Base-by-base conservation (phyloP, 2,329 filamentous ascomycete genomes). In the Stachybotrys chartarum region DNA sequence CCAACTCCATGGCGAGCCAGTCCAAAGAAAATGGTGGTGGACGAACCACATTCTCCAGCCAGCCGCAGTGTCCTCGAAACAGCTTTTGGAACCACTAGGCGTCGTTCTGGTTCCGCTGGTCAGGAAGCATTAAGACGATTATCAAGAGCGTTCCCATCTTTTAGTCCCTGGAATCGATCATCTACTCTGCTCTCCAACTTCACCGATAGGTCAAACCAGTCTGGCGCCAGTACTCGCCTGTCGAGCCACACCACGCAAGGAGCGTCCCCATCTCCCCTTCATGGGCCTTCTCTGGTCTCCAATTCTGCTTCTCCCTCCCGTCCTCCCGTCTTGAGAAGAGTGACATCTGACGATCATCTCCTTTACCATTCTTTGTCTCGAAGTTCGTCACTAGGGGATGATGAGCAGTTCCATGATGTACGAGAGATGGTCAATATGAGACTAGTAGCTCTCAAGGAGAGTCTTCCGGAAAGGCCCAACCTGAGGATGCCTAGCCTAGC, bases 381-480 rank as follows among this genome's bases (percentile, higher is more conserved):
- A 30, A 85, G 88, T 1, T 94, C 91, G 0, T 95, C 91, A 0
- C 78, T 95, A 1, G 92, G 92, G 2, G 90, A 97, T 66, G 90
- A 93, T 63, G 83, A 84, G 45, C 81, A 86, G 49, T 97, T 94
- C 69, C 83, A 88, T 52, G 79, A 94, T 69, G 84, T 96, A 12
- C 83, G 86, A 48, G 88, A 90, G 58, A 90, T 94, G 75, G 87
- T 93, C 61, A 97, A 97, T 64, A 91, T 88, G 62, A 82, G 93
- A 47, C 79, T 94, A 66, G 96, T 96, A 73, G 93, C 93, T 5
- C 89, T 97, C 68, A 88, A 86, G 66, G 92, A 97, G 68, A 95
- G 88, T 66, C 83, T 90, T 58, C 86, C 91, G 66, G 91, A 96
- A 63, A 75, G 80, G 46, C 89, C 91, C 2, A 90, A 85, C 54